These are phyloP conservation scores for Quercus rubra DNA, from an alignment of 306 rosid genomes.

Conservation along the genomic window DNA sequence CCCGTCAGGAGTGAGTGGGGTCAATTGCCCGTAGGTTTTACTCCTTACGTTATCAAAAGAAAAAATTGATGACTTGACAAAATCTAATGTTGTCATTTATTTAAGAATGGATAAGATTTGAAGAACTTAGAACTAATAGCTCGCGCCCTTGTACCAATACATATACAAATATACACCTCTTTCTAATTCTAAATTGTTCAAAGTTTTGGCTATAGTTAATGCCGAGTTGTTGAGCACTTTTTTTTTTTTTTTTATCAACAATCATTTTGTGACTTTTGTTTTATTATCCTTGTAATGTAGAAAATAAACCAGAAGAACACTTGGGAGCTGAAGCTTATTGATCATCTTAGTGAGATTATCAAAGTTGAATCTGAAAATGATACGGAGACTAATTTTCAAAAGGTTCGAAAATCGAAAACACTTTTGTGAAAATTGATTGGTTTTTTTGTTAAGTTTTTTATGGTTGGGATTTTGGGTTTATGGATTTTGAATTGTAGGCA, in stretches of 20 bases:
- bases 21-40: no score
- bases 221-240: no score
- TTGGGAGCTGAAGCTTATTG: conserved; percentile 61
- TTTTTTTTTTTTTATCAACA: no score
- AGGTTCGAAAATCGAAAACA: conserved; percentile 26
- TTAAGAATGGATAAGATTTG: no score
- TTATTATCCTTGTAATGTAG: conserved; percentile 17
- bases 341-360: conserved; percentile 51
- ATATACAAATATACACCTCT: not conserved
- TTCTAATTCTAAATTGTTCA: not conserved
- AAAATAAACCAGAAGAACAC: conserved; percentile 63
- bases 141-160: not conserved
- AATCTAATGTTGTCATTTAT: no score
- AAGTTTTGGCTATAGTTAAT: not conserved
- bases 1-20: no score
- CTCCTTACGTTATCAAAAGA: no score
- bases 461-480: not conserved
- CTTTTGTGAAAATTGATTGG: not conserved
- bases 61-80: no score
- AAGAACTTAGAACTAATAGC: not conserved
- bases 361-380: conserved; percentile 46
- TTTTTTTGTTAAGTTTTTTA: not conserved
- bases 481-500: conserved; percentile 29
- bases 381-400: conserved; percentile 53
- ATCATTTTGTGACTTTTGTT: not conserved